Percentiles rank a stretch among this genome's conserved stretches.
phyloP scores from a whole-genome alignment of 2,329 filamentous ascomycete species.

The Tothia fuscella region DNA sequence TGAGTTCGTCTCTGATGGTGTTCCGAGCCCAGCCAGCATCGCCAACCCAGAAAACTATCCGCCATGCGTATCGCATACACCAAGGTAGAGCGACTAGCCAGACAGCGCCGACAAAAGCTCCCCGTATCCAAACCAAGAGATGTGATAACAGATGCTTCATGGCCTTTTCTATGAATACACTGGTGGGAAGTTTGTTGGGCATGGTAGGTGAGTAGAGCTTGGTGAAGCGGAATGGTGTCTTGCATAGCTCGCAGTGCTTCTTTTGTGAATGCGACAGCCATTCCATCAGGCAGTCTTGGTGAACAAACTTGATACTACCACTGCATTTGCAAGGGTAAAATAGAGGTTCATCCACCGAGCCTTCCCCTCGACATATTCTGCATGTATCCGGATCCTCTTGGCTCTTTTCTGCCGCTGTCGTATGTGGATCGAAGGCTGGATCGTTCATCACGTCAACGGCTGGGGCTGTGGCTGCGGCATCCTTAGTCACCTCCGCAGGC shows the following conservation, averaged over 20 bases:
- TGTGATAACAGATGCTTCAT: constrained; percentile 60
- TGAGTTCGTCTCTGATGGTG: constrained; percentile 19
- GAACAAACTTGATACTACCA: constrained; percentile 96
- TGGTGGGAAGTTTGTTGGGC: constrained; percentile 69
- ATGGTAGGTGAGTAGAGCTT: constrained; percentile 94
- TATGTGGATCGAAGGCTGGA: constrained; percentile 35
- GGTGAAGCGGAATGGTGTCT: constrained; percentile 94
- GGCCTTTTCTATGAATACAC: constrained; percentile 71
- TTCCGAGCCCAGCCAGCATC: constrained; percentile 57
- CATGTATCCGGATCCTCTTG: constrained; percentile 65
- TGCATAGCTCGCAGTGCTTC: constrained; percentile 98
- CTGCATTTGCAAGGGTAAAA: constrained; percentile 99
- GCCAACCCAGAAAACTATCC: constrained; percentile 86
- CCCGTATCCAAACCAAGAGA: constrained; percentile 66
- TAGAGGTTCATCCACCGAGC: constrained; percentile 66
- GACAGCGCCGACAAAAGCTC: constrained; percentile 65
- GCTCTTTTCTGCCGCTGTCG: constrained; percentile 17
- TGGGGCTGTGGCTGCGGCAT: too few relatives aligned
- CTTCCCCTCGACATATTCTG: constrained; percentile 90
- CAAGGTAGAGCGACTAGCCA: constrained; percentile 87
- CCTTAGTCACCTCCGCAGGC: too few relatives aligned
- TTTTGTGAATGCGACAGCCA: constrained; percentile 98
- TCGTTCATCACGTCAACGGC: constrained; percentile 52
- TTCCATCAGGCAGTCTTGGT: constrained; percentile 96
- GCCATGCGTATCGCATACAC: constrained; percentile 84